A percentile compares a stretch with the other conserved stretches of the same genome.
phyloP scores from a whole-genome alignment of 2,329 filamentous ascomycete species.

The Phyllosticta citriasiana region DNA sequence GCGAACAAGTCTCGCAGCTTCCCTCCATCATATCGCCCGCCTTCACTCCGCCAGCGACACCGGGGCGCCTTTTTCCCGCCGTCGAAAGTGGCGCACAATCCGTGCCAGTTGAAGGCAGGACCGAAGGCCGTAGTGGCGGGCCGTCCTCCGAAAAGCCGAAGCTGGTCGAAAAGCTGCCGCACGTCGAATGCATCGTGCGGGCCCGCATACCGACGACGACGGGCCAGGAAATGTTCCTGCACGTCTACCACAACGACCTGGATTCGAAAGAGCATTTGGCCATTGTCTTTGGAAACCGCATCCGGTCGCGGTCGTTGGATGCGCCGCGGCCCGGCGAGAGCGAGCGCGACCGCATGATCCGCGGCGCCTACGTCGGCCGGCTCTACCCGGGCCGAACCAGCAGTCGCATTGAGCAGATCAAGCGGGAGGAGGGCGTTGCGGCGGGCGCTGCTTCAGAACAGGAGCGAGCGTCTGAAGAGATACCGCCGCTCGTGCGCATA shows the following conservation, averaged over 20 bases:
- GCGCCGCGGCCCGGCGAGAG: conserved; percentile 65
- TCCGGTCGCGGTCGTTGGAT: conserved; percentile 63
- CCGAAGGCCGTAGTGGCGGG: neutral
- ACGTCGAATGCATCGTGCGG: conserved; percentile 88
- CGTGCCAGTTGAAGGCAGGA: conserved; percentile 33
- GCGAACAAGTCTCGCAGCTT: conserved; percentile 16
- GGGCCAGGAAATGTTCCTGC: conserved; percentile 93
- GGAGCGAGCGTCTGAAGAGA: conserved; percentile 18
- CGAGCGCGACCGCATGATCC: conserved; percentile 83
- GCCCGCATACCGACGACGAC: conserved; percentile 88
- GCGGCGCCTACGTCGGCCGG: conserved; percentile 83
- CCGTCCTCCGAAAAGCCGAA: conserved; percentile 42
- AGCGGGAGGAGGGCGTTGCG: conserved; percentile 12
- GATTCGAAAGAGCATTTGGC: conserved; percentile 95
- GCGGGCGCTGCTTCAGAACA: neutral
- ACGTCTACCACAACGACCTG: conserved; percentile 84
- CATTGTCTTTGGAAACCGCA: conserved; percentile 86
- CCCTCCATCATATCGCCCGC: conserved; percentile 39
- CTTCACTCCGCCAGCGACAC: conserved; percentile 28
- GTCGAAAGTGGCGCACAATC: conserved; percentile 27
- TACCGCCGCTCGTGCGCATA: conserved; percentile 75
- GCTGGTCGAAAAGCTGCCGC: conserved; percentile 64
- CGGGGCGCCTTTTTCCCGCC: conserved; percentile 19
- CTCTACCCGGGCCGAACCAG: conserved; percentile 76
- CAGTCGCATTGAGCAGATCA: conserved; percentile 52